Evolutionary conservation across 768 basidiomycete species (phyloP), one percentile per base, ranked within the genome.

Genomic region (Pulveroboletus sp.): DNA sequence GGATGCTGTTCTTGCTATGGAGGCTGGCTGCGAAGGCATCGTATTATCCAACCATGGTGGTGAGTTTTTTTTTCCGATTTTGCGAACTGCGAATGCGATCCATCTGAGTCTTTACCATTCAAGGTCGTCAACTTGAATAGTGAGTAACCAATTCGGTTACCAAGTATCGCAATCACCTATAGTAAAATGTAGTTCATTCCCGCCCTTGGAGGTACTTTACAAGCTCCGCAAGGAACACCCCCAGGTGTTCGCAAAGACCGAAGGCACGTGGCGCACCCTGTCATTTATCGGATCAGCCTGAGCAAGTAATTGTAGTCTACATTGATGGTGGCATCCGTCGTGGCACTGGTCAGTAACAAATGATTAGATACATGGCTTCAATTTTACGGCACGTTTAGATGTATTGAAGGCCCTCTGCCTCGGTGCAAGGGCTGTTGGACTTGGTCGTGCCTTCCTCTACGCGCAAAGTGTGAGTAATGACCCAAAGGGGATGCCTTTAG

Each of bases 11-110:
- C 78, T 92, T 39, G 93, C 93, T 24, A 81, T 78, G 16, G 84
- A 94, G 52, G 79, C 85, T 25, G 90, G 92, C 12, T 85, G 90
- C 16, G 85, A 94, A 48, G 94, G 88, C 5, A 91, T 97, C 52
- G 74, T 94, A 47, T 69, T 97, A 9, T 90, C 87, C 1, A 97
- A 97, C 56, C 94, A 97, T 58, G 94, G 94, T 47, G 94, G 90
- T 78, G 59, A 55, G 69, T 14, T 37, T 35, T 14, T 16, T 14
- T 37, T 35, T 14, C 11, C 1, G 37, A 21, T 8, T 39, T 40
- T 14, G 25, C 6, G 37, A 35, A 39, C 20, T 24, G 13, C 17
- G 19, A 32, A 43, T 6, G 11, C 31, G 36, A 33, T 45, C 55
- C 20, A 53, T 45, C n/a, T n/a, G n/a, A n/a, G n/a, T n/a, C n/a